Evolutionary conservation across 2,329 filamentous ascomycete genomes (phyloP).

Genomic region (Stemphylium vesicarium): DNA sequence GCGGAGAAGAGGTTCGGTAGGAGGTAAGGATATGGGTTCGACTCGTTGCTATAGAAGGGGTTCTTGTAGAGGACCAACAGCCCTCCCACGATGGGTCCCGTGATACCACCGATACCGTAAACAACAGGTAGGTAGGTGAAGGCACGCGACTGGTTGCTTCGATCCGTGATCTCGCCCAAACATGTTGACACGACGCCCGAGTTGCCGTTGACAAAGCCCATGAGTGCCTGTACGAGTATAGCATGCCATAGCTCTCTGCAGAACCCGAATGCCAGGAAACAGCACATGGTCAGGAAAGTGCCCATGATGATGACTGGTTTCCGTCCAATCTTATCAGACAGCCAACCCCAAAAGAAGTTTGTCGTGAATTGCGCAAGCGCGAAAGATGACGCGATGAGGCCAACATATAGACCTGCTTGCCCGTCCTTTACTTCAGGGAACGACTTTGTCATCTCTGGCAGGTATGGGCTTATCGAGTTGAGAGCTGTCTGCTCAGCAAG

Average conservation of each 20-base stretch:
- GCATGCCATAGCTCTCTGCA: conserved; percentile 84
- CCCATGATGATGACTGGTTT: conserved; percentile 84
- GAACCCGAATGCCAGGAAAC: conserved; percentile 87
- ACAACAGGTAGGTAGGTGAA: conserved; percentile 95
- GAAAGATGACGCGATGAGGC: conserved; percentile 87
- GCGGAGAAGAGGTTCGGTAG: conserved; percentile 83
- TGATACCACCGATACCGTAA: conserved; percentile 94
- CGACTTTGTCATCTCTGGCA: conserved; percentile 86
- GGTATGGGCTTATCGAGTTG: conserved; percentile 94
- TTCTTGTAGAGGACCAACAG: conserved; percentile 72
- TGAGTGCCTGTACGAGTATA: conserved; percentile 81
- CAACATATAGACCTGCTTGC: conserved; percentile 85
- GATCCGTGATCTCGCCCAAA: conserved; percentile 91
- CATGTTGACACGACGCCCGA: conserved; percentile 93
- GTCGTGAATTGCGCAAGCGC: conserved; percentile 90
- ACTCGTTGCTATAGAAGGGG: conserved; percentile 58
- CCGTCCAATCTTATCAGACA: conserved; percentile 78
- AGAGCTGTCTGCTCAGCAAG: conserved; percentile 94
- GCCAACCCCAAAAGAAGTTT: conserved; percentile 88
- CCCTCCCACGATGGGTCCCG: conserved; percentile 89
- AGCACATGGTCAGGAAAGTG: conserved; percentile 79
- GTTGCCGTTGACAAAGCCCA: conserved; percentile 95
- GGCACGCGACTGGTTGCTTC: conserved; percentile 89
- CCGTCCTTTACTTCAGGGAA: conserved; percentile 79
- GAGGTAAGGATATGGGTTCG: conserved; percentile 78